Evolutionary conservation across 345 rosid genomes (phyloP), one percentile per base, ranked within the genome.

Genomic region (Psidium guajava): DNA sequence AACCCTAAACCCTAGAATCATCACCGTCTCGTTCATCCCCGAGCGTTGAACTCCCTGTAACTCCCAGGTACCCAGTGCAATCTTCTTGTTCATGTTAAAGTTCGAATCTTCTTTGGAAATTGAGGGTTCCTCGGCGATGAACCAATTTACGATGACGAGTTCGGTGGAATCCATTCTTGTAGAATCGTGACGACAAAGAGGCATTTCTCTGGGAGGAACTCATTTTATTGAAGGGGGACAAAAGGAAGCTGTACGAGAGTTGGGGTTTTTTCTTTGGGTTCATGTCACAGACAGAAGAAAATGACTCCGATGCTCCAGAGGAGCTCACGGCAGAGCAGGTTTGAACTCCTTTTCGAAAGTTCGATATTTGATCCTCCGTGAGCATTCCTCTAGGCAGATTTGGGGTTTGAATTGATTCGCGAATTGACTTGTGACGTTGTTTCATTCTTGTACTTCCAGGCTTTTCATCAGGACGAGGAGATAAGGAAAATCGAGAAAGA

Each of bases 311-410:
- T 53, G 92, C 92, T 44, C 99, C 99, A 0, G 99, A 96, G 91
- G 98, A 95, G 84, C 89, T 94, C 82, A 91, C 96, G 6, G 90
- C 91, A 27, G 95, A 94, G 83, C 98, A 97, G 98, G 98, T 96
- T 82, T 50, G 12, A 16, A 64, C 44, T 64, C 32, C 6, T 32
- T 54, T 16, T 54, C 6, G 2, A 6, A 54, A 54, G 56, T 18
- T 54, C 56, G 6, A 54, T 18, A 20, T 20, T 54, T 54, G 56
- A 54, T 54, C 20, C 16, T 32, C 24, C 24, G 24, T 36, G 44
- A 69, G 12, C 12, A 32, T 69, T 32, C 32, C 77, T 69, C 32
- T 32, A 22, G 44, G 44, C 32, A 0, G 44, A 64, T 64, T 32
- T 64, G 77, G 77, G 47, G 77, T 24, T 24, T 69, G 77, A 32